These are phyloP conservation scores for Cadophora sp. DNA, from an alignment of 2,329 filamentous ascomycete species.

Conservation along the genomic window DNA sequence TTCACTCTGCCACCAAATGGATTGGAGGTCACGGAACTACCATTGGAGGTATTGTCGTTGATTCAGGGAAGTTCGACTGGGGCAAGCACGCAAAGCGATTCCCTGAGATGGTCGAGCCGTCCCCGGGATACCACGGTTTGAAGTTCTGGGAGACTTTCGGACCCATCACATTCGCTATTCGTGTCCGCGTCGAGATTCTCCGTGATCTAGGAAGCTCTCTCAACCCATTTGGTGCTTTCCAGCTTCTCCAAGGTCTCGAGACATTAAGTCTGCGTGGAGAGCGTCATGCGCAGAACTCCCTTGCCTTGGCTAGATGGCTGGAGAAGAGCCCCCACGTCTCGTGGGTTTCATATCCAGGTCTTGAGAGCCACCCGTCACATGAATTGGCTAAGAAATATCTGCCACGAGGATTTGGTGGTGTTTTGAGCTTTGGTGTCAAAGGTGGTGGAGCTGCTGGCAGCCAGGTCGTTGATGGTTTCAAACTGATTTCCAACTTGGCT, in stretches of 20 bases:
- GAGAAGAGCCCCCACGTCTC: conserved; percentile 82
- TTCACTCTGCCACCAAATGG: conserved; percentile 96
- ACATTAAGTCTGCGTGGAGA: conserved; percentile 87
- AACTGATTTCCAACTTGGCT: conserved; percentile 92
- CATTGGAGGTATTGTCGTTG: conserved; percentile 84
- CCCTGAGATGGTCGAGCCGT: conserved; percentile 90
- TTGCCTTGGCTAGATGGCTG: conserved; percentile 81
- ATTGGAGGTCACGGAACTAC: conserved; percentile 96
- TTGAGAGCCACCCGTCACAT: conserved; percentile 83
- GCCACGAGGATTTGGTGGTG: conserved; percentile 83
- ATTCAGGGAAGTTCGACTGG: conserved; percentile 95
- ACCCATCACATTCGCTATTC: conserved; percentile 79
- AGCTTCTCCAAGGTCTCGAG: conserved; percentile 87
- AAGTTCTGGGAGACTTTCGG: conserved; percentile 97
- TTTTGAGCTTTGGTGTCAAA: conserved; percentile 92
- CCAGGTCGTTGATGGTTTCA: conserved; percentile 91
- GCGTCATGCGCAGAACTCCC: conserved; percentile 83
- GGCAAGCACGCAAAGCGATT: conserved; percentile 83
- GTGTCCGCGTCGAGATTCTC: conserved; percentile 86
- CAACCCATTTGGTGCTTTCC: conserved; percentile 92
- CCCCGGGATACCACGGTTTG: conserved; percentile 88
- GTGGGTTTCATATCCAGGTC: conserved; percentile 94
- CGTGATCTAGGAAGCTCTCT: conserved; percentile 84
- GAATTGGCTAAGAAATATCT: conserved; percentile 86
- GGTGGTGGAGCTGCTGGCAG: conserved; percentile 83